Evolutionary conservation across 352 stramenopile genomes (phyloP).

Genomic region (Aphanomyces euteiches): DNA sequence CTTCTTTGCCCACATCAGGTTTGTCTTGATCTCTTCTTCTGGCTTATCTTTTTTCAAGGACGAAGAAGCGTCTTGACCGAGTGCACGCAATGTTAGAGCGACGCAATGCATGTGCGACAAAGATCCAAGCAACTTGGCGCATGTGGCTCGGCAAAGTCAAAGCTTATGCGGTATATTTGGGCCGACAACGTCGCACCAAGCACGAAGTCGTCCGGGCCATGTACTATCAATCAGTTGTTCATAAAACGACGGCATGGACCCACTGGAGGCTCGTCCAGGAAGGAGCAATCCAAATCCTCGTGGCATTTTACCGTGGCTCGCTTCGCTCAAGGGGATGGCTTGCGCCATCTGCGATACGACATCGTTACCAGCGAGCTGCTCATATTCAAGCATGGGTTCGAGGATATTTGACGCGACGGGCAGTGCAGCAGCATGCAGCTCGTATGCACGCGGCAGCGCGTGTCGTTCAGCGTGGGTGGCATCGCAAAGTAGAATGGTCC

Average conservation of each 20-base stretch:
- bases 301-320: slow-evolving; percentile 46
- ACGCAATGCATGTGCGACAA: slow-evolving; percentile 41
- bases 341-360: slow-evolving; percentile 45
- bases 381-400: slow-evolving; percentile 59
- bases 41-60: not conserved
- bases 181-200: slow-evolving; percentile 40
- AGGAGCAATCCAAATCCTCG: slow-evolving; percentile 50
- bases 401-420: slow-evolving; percentile 39
- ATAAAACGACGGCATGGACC: slow-evolving; percentile 27
- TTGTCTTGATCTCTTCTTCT: slow-evolving; percentile 34
- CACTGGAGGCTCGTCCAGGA: slow-evolving; percentile 44
- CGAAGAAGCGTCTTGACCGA: slow-evolving; percentile 36
- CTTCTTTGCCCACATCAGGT: slow-evolving; percentile 76
- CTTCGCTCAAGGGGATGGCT: slow-evolving; percentile 55
- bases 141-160: slow-evolving; percentile 69
- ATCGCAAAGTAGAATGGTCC: slow-evolving; percentile 50
- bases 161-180: slow-evolving; percentile 42
- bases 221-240: slow-evolving; percentile 20
- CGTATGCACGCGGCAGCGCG: slow-evolving; percentile 37
- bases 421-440: slow-evolving; percentile 33
- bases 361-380: slow-evolving; percentile 44
- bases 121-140: slow-evolving; percentile 68
- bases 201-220: slow-evolving; percentile 40
- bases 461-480: slow-evolving; percentile 59
- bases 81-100: slow-evolving; percentile 43